A percentile compares a stretch with the other conserved stretches of the same genome.
Evolutionary conservation across 225 moss, liverwort and hornwort genomes (phyloP).

Genomic region (Rhytidiadelphus loreus): DNA sequence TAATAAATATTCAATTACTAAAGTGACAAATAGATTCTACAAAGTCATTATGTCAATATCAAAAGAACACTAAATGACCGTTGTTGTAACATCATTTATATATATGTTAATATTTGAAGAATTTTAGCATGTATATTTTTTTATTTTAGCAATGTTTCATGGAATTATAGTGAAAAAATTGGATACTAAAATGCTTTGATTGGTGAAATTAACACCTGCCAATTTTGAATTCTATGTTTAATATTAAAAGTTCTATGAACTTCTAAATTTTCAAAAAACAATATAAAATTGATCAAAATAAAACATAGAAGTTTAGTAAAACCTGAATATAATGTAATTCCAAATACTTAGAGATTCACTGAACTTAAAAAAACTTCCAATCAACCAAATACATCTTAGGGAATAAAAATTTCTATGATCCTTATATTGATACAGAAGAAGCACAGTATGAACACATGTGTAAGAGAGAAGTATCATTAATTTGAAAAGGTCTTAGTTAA

Average conservation of each 20-base stretch:
- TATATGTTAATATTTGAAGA: not conserved
- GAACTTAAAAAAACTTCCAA: not conserved
- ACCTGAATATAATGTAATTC: not conserved
- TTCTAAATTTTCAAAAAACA: not conserved
- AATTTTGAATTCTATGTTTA: not conserved
- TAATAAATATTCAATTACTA: too few relatives aligned
- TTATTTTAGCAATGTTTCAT: not conserved
- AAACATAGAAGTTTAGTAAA: not conserved
- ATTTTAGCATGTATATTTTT: not conserved
- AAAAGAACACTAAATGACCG: not conserved
- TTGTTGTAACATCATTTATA: not conserved
- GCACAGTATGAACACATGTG: not conserved
- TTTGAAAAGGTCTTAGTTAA: not conserved
- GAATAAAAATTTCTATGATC: not conserved
- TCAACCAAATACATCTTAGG: not conserved
- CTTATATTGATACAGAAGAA: fast-evolving
- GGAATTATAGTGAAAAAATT: not conserved
- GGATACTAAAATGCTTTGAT: not conserved
- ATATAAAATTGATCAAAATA: not conserved
- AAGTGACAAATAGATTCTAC: not conserved
- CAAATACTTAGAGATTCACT: not conserved
- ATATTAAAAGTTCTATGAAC: not conserved
- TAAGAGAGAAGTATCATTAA: not conserved
- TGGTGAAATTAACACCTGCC: not conserved
- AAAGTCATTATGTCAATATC: not conserved